phyloP scores from a whole-genome alignment of 2,329 filamentous ascomycete species.

The Curvularia spicifera region DNA sequence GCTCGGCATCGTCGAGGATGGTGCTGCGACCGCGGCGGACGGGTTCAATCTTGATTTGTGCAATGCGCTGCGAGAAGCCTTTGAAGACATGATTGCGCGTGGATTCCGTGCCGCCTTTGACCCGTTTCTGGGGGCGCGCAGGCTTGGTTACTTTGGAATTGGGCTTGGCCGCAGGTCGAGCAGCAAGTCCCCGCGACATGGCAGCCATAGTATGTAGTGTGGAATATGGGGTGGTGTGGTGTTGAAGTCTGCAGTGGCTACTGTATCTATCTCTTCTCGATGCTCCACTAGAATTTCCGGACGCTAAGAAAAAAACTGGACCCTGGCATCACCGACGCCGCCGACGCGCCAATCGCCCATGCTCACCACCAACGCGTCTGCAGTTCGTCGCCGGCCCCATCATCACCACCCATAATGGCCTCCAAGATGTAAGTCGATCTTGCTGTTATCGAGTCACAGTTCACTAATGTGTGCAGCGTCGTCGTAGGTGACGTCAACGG shows the following conservation, averaged over 20 bases:
- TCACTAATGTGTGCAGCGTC: constrained; percentile 60
- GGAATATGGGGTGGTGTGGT: constrained; percentile 5
- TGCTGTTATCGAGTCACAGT: background rate
- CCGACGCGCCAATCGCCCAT: constrained; percentile 21
- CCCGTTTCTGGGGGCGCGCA: constrained; percentile 64
- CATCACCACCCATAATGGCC: constrained; percentile 53
- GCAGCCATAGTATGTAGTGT: constrained; percentile 49
- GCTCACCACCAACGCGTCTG: constrained; percentile 23
- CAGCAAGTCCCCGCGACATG: constrained; percentile 49
- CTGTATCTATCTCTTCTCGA: constrained; percentile 11
- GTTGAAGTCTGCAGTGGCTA: constrained; percentile 9
- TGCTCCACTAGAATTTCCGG: constrained; percentile 41
- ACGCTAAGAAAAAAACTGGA: constrained; percentile 33
- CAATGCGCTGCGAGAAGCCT: constrained; percentile 86
- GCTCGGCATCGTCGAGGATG: constrained; percentile 79
- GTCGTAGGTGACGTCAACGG: constrained; percentile 86
- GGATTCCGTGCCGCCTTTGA: constrained; percentile 73
- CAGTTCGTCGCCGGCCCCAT: constrained; percentile 7
- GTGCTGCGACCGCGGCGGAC: constrained; percentile 87
- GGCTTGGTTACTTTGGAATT: constrained; percentile 26
- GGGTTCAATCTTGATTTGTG: constrained; percentile 91
- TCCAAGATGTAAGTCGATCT: constrained; percentile 58
- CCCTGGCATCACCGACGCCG: constrained; percentile 18
- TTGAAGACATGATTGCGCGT: constrained; percentile 89
- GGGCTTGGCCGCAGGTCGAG: constrained; percentile 19